Conservation (phyloP, 345 rosid species). For the Viola odorata region DNA sequence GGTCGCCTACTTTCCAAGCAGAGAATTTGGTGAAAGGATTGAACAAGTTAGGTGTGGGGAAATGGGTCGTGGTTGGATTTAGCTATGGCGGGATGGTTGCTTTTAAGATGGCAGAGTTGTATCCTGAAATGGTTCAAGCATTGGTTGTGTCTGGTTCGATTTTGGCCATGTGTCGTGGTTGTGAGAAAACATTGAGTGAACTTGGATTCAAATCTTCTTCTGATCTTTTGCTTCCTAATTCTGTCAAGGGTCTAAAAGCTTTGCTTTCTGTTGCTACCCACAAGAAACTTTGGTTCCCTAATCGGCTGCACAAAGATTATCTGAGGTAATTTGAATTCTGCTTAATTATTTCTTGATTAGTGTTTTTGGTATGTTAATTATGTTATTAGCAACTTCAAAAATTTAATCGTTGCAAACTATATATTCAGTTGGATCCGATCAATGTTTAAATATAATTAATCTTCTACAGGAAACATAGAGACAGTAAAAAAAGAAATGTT, state of each 20-base stretch:
- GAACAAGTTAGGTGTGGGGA: conserved; percentile 56
- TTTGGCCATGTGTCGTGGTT: no score
- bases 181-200: conserved; percentile 31
- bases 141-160: conserved; percentile 86
- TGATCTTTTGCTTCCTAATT: conserved; percentile 68
- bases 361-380: no score
- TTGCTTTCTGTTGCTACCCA: conserved; percentile 72
- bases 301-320: conserved; percentile 65
- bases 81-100: conserved; percentile 98
- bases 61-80: conserved; percentile 61
- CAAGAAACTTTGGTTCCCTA: conserved; percentile 89
- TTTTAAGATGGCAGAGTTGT: conserved; percentile 73
- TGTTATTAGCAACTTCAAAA: no score
- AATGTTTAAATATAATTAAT: no score
- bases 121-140: conserved; percentile 57
- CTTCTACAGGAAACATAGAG: no score
- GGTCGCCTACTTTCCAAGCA: conserved; percentile 80
- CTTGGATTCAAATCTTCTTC: conserved; percentile 77
- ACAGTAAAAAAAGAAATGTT: no score
- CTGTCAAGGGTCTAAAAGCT: conserved; percentile 75
- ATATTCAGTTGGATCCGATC: no score
- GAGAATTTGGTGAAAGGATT: conserved; percentile 62
- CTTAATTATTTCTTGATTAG: no score
- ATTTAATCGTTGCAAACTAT: no score
- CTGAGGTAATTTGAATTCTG: conserved; percentile 41